phyloP scores from a whole-genome alignment of 768 basidiomycete species.

The Leccinum obscurum region DNA sequence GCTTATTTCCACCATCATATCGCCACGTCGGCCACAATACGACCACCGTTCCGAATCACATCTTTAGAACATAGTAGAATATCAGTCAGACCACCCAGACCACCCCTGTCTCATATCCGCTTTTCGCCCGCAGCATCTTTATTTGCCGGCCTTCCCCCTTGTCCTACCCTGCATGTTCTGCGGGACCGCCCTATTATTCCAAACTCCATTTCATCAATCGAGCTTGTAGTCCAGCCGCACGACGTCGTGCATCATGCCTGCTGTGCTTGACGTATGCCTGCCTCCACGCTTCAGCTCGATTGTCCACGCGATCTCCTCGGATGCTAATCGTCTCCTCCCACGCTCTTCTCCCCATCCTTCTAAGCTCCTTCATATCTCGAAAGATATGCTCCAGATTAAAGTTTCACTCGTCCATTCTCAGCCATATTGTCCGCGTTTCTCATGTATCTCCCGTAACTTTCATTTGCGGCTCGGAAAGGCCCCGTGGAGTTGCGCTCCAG shows the following conservation, averaged over 20 bases:
- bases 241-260: not conserved
- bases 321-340: conserved; percentile 6
- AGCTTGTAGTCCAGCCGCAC: not conserved
- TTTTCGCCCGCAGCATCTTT: conserved; percentile 10
- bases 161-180: conserved; percentile 9
- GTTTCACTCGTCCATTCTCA: conserved; percentile 10
- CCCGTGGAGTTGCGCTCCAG: not conserved
- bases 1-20: conserved; percentile 2
- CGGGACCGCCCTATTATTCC: conserved; percentile 23
- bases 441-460: conserved; percentile 17
- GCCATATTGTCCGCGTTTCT: conserved; percentile 6
- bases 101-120: conserved; percentile 6
- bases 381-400: conserved; percentile 20
- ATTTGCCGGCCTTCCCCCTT: conserved; percentile 8
- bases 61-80: not conserved
- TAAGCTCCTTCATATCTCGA: conserved; percentile 11
- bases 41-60: not conserved
- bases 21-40: not conserved
- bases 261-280: conserved; percentile 20
- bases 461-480: conserved; percentile 3
- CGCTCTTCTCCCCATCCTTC: conserved; percentile 2
- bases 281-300: conserved; percentile 2
- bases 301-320: conserved; percentile 27
- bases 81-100: not conserved
- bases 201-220: conserved; percentile 6